phyloP scores from a whole-genome alignment of 1,139 yeast species.

The Pichia sp. region DNA sequence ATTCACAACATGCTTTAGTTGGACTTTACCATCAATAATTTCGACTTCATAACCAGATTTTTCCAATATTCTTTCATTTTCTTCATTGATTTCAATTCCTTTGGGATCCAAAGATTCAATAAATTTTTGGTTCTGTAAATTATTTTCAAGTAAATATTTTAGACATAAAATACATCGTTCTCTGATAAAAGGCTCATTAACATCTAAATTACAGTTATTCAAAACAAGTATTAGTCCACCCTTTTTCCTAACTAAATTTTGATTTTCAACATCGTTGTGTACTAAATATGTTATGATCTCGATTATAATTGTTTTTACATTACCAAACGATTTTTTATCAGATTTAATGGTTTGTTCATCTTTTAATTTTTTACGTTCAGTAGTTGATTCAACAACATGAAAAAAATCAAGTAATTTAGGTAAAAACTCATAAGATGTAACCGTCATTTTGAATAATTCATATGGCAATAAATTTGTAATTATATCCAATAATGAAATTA shows the following conservation, averaged over 20 bases:
- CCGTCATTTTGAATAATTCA: slow-evolving; percentile 46
- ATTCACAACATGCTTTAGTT: slow-evolving; percentile 27
- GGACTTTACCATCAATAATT: slow-evolving; percentile 48
- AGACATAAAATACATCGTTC: slow-evolving; percentile 80
- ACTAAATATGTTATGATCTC: slow-evolving; percentile 55
- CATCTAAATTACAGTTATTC: slow-evolving; percentile 80
- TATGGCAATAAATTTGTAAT: slow-evolving; percentile 45
- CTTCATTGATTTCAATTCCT: slow-evolving; percentile 43
- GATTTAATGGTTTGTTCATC: slow-evolving; percentile 15
- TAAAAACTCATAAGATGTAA: slow-evolving; percentile 46
- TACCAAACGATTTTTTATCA: slow-evolving; percentile 39
- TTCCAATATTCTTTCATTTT: slow-evolving; percentile 36
- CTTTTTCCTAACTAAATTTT: slow-evolving; percentile 57
- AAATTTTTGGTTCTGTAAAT: slow-evolving; percentile 63
- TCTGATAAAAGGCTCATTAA: slow-evolving; percentile 79
- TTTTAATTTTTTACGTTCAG: slow-evolving; percentile 34
- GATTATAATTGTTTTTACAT: slow-evolving; percentile 52
- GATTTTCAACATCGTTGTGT: slow-evolving; percentile 47
- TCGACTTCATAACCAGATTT: slow-evolving; percentile 58
- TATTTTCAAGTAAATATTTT: slow-evolving; percentile 57
- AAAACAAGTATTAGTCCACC: slow-evolving; percentile 69
- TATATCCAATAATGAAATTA: slow-evolving; percentile 39
- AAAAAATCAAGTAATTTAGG: slow-evolving; percentile 41
- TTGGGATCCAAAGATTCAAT: slow-evolving; percentile 60
- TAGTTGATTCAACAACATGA: slow-evolving; percentile 43